These are phyloP conservation scores for Solioccasus polychromus DNA, from an alignment of 768 basidiomycete genomes.

Conservation along the genomic window DNA sequence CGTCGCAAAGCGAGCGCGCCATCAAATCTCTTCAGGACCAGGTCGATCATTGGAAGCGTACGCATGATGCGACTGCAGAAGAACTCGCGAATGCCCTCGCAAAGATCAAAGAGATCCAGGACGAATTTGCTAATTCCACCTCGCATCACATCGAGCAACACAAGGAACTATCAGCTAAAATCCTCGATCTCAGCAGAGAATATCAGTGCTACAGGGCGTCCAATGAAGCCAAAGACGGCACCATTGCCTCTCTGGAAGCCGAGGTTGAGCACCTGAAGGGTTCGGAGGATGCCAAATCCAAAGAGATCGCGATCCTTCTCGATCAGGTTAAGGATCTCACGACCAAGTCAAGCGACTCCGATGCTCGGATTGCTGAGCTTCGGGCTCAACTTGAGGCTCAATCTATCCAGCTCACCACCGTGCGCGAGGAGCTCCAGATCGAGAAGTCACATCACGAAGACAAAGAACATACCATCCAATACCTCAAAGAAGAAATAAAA, in stretches of 20 bases:
- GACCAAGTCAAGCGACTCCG: too few species aligned
- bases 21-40: neutral
- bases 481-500: neutral
- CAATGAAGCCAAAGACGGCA: too few species aligned
- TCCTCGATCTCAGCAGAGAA: too few species aligned
- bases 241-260: too few species aligned
- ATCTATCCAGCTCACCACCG: neutral
- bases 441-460: neutral
- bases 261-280: too few species aligned
- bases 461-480: neutral
- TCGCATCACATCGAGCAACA: neutral
- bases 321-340: too few species aligned
- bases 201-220: too few species aligned
- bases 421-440: neutral
- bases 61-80: neutral
- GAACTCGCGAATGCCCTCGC: neutral
- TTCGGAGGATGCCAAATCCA: too few species aligned
- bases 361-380: too few species aligned
- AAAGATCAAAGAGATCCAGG: neutral
- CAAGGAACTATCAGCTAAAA: neutral
- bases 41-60: neutral
- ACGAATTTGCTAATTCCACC: neutral
- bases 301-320: too few species aligned
- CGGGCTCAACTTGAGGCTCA: too few species aligned
- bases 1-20: neutral